Evolutionary conservation across 768 basidiomycete species (phyloP), one percentile per base, ranked within the genome.

Genomic region (Leccinum rimulosum): DNA sequence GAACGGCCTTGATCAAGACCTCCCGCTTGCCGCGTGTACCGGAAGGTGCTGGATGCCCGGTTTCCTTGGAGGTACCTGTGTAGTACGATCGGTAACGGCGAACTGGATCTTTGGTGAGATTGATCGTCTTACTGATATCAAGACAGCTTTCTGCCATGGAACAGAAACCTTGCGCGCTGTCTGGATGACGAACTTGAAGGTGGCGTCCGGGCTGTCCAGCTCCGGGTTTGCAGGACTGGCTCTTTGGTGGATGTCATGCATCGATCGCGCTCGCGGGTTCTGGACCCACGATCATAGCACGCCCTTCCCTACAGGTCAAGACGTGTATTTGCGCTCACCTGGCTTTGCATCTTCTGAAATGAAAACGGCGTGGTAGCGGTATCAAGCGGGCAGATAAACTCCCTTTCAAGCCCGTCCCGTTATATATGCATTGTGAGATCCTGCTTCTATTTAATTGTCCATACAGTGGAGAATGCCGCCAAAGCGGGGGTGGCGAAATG

Each of bases 51-150:
- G 55, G 28, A 52, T 54, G 19, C 50, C 53, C 40, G 59, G 28
- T 30, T 62, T 57, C 49, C 58, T 65, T 45, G 71, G 65, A 31
- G 73, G 67, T 17, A 74, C 65, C 72, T 74, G 59, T 19, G 12
- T 14, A 40, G 43, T 45, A 27, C 11, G 48, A 56, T 69, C 27
- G 53, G 63, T 57, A 54, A 54, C 22, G n/a, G 45, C 54, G 55
- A 36, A 58, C 25, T 28, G 12, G 45, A 11, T 28, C 35, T 22
- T 52, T 7, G 7, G 33, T 45, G 19, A 45, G 43, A 45, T 19
- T 6, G 22, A 43, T 28, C 6, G 14, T 17, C 64, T 60, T 43
- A 70, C 71, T 48, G 48, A 64, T 53, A 73, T 54, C 53, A 72
- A 40, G 48, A 60, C 52, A 2, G 65, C 73, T 47, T 56, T 70